Base-by-base conservation (phyloP, 345 rosid species). In the Acer yangbiense region DNA sequence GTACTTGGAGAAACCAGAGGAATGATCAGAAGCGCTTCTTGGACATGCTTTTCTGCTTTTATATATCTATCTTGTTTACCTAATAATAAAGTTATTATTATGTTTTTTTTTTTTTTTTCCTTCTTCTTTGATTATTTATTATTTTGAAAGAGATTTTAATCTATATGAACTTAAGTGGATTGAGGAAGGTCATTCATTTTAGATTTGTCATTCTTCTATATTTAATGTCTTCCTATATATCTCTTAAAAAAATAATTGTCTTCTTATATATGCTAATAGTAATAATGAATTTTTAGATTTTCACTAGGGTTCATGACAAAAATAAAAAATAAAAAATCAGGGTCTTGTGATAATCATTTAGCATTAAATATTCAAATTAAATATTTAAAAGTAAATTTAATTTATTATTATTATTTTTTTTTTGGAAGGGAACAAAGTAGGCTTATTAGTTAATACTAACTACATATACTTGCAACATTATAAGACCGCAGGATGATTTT, bases 1-100 rank as follows among this genome's bases (percentile, higher is more conserved):
- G 82, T 78, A 79, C 73, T 77, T 82, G 83, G 85, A 86, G 82
- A 81, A 87, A 67, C 71, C 60, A 32, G 50, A 60, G 9, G 73
- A 60, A 2, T 79, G 78, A 85, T 5, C 39, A 39, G 50, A 69
- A 23, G 55, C 9, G 25, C 57, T 27, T 20, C 52, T 65, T 68
- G 21, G 25, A 5, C 55, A 7, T 13, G 9, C 23, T 39, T 50
- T 64, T 74, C 13, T 29, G 32, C 32, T 29, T 55, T 55, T 50
- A 32, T 46, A 43, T 35, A 5, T 3, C 55, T 14, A 68, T 35
- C 69, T 39, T 6, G 23, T 23, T 13, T 23, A 23, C 7, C 63
- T 71, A 52, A 54, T 71, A 52, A 54, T 50, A 54, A 25, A 57
- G 25, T 29, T 46, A 4, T 23, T 18, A 25, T 25, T 63, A 25